Percentiles rank a stretch among this genome's conserved stretches.
These are phyloP conservation scores for Leptodontidium sp. DNA, from an alignment of 2,329 filamentous ascomycete species.

Conservation along the genomic window DNA sequence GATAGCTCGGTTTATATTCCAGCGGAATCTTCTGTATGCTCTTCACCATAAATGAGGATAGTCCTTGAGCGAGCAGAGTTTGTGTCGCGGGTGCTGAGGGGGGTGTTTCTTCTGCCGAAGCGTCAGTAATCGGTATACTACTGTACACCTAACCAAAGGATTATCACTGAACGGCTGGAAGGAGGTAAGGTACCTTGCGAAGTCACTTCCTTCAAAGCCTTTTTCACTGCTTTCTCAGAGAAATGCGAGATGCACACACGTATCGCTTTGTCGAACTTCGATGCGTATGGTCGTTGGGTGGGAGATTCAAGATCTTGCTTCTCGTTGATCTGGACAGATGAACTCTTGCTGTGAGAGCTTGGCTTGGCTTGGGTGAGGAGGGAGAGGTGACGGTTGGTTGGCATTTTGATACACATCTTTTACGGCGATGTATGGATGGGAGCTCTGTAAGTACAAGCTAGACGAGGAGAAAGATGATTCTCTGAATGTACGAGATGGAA, in stretches of 20 bases:
- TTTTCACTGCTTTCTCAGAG: neutral
- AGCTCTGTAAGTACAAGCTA: too few relatives aligned
- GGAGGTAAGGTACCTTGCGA: neutral
- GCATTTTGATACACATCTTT: neutral
- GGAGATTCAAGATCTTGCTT: too few relatives aligned
- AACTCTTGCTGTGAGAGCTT: neutral
- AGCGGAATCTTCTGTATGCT: neutral
- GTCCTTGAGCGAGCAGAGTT: neutral
- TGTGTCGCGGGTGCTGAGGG: neutral
- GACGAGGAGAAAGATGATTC: too few relatives aligned
- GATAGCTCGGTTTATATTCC: neutral
- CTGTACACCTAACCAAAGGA: too few relatives aligned
- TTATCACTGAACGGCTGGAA: too few relatives aligned
- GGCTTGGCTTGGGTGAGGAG: neutral
- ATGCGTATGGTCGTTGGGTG: neutral
- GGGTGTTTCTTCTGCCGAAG: neutral
- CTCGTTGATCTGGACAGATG: too few relatives aligned
- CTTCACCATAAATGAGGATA: too few relatives aligned
- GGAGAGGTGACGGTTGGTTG: neutral
- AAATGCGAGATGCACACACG: neutral
- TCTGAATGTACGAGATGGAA: too few relatives aligned
- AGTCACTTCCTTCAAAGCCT: constrained; percentile 1
- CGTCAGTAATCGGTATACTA: too few relatives aligned
- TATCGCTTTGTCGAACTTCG: neutral
- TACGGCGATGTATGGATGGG: too few relatives aligned